Conservation (phyloP, 2,329 filamentous ascomycete genomes). For the Aulographum hederae region DNA sequence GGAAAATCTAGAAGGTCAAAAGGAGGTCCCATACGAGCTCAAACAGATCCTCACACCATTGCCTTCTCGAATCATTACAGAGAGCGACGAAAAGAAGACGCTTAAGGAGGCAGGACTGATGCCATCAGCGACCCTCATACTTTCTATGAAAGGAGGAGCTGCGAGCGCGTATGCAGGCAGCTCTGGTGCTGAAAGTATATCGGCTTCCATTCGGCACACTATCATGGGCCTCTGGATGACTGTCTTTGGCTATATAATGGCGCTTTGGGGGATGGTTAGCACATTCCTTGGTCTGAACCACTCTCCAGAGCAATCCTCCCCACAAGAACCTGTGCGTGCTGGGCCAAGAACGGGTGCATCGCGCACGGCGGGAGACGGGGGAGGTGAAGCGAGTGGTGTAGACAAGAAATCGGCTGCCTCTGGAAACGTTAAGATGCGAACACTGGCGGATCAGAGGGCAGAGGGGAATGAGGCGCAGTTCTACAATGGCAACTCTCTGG, state of each 20-base stretch:
- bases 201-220: conserved; percentile 16
- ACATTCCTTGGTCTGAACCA: not conserved
- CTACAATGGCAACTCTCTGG: conserved; percentile 9
- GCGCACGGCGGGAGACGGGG: conserved; percentile 5
- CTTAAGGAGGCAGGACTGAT: conserved; percentile 53
- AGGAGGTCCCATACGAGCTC: conserved; percentile 51
- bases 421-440: conserved; percentile 21
- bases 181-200: conserved; percentile 13
- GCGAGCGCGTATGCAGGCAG: conserved; percentile 36
- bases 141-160: conserved; percentile 50
- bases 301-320: not conserved
- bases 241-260: conserved; percentile 13
- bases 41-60: conserved; percentile 65
- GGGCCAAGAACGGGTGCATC: conserved; percentile 6
- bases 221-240: conserved; percentile 12
- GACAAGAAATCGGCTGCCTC: conserved; percentile 6
- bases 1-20: conserved; percentile 23
- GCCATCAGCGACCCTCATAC: conserved; percentile 66
- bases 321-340: conserved; percentile 4
- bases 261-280: conserved; percentile 8
- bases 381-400: conserved; percentile 6
- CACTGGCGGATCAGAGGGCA: conserved; percentile 25
- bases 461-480: conserved; percentile 9
- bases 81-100: conserved; percentile 52
- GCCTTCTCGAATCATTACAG: conserved; percentile 48